Base-by-base conservation (phyloP, 106 monocot species). In the Dioscorea alata region DNA sequence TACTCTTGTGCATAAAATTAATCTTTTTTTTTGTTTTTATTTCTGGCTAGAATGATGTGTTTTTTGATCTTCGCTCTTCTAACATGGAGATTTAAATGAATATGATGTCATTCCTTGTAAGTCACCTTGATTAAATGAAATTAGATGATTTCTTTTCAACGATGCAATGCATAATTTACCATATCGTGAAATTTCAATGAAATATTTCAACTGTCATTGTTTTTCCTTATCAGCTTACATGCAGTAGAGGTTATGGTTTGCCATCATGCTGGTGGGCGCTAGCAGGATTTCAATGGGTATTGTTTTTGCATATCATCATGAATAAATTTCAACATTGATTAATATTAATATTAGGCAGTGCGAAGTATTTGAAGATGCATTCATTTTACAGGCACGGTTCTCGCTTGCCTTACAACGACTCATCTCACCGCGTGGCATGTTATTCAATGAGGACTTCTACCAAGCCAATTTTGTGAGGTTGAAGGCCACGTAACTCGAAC, bases 181-280 rank as follows among this genome's bases (percentile, higher is more conserved):
- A 28, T 28, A 28, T 3, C 28, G 28, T 28, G 28, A 28, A 8
- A 42, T 42, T 42, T 42, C 42, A 42, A 8, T 6, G 0, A 10
- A 0, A 6, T 50, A 12, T 66, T 19, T 12, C 10, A 50, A 13
- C 10, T 10, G 19, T 48, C 42, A 16, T 51, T 59, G 18, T 56
- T 62, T 12, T 56, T 74, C n/a, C 42, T 23, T 31, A 50, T 71
- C 78, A 91, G 91, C 65, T 80, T 31, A 23, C 78, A 4, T 77
- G 66, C 76, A 82, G 53, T 56, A 83, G 64, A 72, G 80, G 82
- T 5, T 76, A 35, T 68, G 83, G 85, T 48, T 79, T 94, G 59
- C 32, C 74, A 23, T 78, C 82, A 57, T 87, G 90, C 78, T 94
- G 94, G 94, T 94, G 90, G 85, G 78, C 76, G 6, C 85, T 94